These are phyloP conservation scores for Uncinocarpus reesii DNA, from an alignment of 2,329 filamentous ascomycete species.

Conservation along the genomic window DNA sequence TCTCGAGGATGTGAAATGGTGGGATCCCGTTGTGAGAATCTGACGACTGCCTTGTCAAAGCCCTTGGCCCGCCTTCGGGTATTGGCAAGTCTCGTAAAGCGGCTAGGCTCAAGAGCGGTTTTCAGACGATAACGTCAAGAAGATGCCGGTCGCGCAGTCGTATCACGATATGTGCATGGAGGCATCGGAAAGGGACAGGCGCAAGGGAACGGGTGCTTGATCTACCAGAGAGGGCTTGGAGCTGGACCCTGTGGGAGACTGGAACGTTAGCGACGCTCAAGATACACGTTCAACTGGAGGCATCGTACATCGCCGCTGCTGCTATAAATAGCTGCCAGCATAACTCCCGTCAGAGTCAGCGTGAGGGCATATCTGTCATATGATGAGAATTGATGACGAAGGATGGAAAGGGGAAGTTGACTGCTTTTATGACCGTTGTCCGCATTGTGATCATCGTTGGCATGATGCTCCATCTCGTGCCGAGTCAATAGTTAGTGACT, in stretches of 20 bases:
- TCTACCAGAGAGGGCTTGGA: background rate
- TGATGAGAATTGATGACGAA: too few relatives aligned
- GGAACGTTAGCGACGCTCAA: background rate
- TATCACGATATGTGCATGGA: background rate
- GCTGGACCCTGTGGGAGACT: background rate
- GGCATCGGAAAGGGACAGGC: background rate
- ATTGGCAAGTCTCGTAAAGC: background rate
- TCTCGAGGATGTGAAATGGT: background rate
- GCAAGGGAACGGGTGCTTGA: background rate
- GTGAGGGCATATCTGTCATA: background rate
- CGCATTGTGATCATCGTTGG: background rate
- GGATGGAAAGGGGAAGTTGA: too few relatives aligned
- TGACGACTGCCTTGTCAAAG: background rate
- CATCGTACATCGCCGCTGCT: background rate
- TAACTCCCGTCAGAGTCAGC: background rate
- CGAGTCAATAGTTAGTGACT: background rate
- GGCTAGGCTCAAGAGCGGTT: background rate
- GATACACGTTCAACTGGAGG: background rate
- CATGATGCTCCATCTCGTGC: background rate
- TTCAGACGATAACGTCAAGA: background rate
- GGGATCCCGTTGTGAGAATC: background rate
- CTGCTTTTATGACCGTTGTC: background rate
- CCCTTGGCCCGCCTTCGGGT: background rate
- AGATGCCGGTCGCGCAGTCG: constrained; percentile 1
- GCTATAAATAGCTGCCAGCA: background rate